Conservation (phyloP, 768 basidiomycete genomes). For the Boletus patriciae region DNA sequence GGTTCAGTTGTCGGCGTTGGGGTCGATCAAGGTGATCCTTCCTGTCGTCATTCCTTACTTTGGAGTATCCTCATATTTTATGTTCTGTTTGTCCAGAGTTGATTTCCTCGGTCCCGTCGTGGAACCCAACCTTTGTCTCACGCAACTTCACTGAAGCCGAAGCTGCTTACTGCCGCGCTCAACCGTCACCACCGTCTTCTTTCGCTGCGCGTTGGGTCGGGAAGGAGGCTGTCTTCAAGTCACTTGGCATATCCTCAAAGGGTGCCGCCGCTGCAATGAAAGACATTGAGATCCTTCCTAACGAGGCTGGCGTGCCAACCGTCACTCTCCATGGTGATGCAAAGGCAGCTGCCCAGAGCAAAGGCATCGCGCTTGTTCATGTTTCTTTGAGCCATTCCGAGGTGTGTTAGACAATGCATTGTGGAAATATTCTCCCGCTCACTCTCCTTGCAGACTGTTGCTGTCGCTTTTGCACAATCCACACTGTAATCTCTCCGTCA, state of each 20-base stretch:
- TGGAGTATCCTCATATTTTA: slow-evolving; percentile 3
- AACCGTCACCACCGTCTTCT: slow-evolving; percentile 84
- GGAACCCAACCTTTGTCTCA: slow-evolving; percentile 80
- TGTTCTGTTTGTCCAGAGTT: slow-evolving; percentile 56
- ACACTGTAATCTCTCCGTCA: slow-evolving; percentile 23
- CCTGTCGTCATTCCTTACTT: neutral
- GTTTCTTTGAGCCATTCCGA: slow-evolving; percentile 94
- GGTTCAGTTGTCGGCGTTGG: slow-evolving; percentile 72
- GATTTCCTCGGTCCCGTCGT: slow-evolving; percentile 88
- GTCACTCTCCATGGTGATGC: slow-evolving; percentile 82
- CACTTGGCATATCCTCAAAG: slow-evolving; percentile 83
- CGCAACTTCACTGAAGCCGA: slow-evolving; percentile 95
- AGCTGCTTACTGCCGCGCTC: slow-evolving; percentile 79
- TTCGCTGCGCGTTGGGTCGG: slow-evolving; percentile 97
- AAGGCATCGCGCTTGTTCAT: slow-evolving; percentile 72
- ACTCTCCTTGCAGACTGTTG: slow-evolving; percentile 57
- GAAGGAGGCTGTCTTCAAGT: slow-evolving; percentile 98
- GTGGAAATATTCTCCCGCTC: slow-evolving; percentile 11
- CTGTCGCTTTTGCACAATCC: slow-evolving; percentile 87
- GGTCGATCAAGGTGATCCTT: slow-evolving; percentile 76
- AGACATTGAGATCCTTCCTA: slow-evolving; percentile 92
- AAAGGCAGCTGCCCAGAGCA: slow-evolving; percentile 63
- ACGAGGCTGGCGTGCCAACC: slow-evolving; percentile 73
- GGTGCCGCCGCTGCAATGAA: slow-evolving; percentile 95
- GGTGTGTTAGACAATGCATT: slow-evolving; percentile 44